Evolutionary conservation across 164 flowering plant species (phyloP), one percentile per base, ranked within the genome.

Genomic region (Protea cynaroides): DNA sequence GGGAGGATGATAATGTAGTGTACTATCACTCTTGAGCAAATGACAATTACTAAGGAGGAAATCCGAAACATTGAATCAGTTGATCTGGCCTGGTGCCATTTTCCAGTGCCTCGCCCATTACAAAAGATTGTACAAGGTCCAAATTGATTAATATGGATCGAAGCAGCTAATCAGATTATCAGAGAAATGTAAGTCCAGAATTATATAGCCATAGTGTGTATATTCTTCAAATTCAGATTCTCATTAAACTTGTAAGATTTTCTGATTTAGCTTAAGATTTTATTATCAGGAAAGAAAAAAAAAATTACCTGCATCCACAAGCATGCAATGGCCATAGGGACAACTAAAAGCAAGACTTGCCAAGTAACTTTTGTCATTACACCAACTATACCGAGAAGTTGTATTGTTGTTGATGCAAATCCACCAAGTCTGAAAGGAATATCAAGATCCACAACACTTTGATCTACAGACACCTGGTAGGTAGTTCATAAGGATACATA

Each of bases 361-460:
- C 99, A 94, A 25, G 99, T 92, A 65, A 89, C 99, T 75, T 75
- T 73, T 50, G 93, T 78, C 99, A 94, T 94, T 17, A 94, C 99
- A 69, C 94, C 97, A 58, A 94, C 89, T 69, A 94, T 91, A 29
- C 99, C 99, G 56, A 94, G 70, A 73, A 94, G 96, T 66, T 94
- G 99, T 53, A 94, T 94, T 25, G 97, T 94, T 57, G 99, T 92
- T 46, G 97, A 81, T 59, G 99, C 99, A 77, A 94, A 94, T 58
- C 97, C 97, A 69, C 97, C 97, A 73, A 94, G 97, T 84, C 97
- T 84, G 75, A 92, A 94, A 65, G 99, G 99, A 72, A 94, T 91
- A 74, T 94, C 97, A 76, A 94, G 96, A 80, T 94, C 99, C 67
- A 94, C 92, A 63, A 92, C 97, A 86, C 99, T 94, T 82, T 94